These are phyloP conservation scores for Periconia macrospinosa DNA, from an alignment of 2,329 filamentous ascomycete species.

Conservation along the genomic window DNA sequence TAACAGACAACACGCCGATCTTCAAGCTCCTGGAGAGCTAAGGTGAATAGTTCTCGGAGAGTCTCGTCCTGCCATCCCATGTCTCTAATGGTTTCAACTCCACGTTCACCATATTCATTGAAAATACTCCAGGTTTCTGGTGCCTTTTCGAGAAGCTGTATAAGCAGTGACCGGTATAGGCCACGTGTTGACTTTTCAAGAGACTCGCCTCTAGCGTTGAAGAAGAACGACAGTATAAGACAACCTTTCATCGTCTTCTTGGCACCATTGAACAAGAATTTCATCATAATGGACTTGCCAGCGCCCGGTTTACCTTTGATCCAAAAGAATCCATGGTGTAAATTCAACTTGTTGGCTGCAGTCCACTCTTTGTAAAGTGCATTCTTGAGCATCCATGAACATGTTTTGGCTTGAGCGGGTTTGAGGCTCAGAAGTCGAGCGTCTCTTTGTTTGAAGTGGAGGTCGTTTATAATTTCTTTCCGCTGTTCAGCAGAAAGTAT, in stretches of 20 bases:
- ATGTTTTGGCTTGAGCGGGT: conserved; percentile 39
- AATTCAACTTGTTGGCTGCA: conserved; percentile 18
- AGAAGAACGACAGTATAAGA: conserved; percentile 12
- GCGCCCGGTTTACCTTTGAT: conserved; percentile 38
- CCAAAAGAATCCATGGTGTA: conserved; percentile 48
- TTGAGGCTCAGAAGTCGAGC: conserved; percentile 36
- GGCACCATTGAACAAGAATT: conserved; percentile 18
- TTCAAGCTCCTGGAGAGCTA: conserved; percentile 5
- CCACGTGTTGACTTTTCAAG: conserved; percentile 12
- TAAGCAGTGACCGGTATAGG: conserved; percentile 15
- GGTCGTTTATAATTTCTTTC: conserved; percentile 21
- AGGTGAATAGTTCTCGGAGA: conserved; percentile 11
- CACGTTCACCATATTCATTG: neutral
- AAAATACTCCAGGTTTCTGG: conserved; percentile 4
- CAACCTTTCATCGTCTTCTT: neutral
- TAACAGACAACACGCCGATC: conserved; percentile 12
- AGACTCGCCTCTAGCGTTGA: conserved; percentile 13
- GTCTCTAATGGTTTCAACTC: neutral
- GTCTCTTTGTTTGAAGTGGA: conserved; percentile 42
- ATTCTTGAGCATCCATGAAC: conserved; percentile 42
- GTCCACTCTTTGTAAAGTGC: conserved; percentile 42
- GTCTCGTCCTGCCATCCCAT: conserved; percentile 1
- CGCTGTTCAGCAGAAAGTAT: neutral
- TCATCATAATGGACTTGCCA: conserved; percentile 46
- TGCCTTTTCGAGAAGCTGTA: conserved; percentile 14